Percentiles rank a stretch among this genome's conserved stretches.
Evolutionary conservation across 139 green algal genomes (phyloP).

Genomic region (Chlorella sp.): DNA sequence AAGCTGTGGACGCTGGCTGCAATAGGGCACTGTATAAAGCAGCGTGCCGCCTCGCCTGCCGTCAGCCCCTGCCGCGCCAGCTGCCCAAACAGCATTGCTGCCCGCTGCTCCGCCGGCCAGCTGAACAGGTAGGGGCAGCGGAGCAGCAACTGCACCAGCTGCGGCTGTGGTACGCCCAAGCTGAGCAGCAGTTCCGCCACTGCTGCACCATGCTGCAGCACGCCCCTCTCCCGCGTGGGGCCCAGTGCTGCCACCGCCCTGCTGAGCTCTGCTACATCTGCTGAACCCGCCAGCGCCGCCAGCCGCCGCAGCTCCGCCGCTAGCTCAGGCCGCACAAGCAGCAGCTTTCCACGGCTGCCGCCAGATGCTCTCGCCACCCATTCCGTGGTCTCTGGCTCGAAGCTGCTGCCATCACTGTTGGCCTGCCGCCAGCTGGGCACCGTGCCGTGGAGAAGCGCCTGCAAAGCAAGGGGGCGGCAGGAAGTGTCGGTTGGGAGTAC

Average conservation of each 20-base stretch:
- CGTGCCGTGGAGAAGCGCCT: too few species aligned
- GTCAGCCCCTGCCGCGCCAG: neutral
- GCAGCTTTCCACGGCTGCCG: too few species aligned
- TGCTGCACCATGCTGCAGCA: neutral
- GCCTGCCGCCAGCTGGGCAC: too few species aligned
- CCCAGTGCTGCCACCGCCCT: neutral
- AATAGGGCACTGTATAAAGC: neutral
- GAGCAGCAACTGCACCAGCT: neutral
- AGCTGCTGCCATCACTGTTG: too few species aligned
- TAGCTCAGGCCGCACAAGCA: neutral
- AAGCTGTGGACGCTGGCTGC: neutral
- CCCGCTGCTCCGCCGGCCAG: conserved; percentile 1
- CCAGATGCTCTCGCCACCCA: too few species aligned
- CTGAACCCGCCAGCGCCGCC: neutral
- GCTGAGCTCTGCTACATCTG: neutral
- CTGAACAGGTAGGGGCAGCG: conserved; percentile 4
- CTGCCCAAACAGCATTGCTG: conserved; percentile 6
- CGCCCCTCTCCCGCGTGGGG: neutral
- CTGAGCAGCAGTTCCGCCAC: neutral
- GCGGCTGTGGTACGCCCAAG: neutral
- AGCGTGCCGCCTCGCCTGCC: neutral
- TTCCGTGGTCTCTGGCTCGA: too few species aligned
- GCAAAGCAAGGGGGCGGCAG: too few species aligned
- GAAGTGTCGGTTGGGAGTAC: too few species aligned
- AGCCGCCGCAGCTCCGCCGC: neutral